Conservation (phyloP, 2,329 filamentous ascomycete species). For the Epichloe typhina region DNA sequence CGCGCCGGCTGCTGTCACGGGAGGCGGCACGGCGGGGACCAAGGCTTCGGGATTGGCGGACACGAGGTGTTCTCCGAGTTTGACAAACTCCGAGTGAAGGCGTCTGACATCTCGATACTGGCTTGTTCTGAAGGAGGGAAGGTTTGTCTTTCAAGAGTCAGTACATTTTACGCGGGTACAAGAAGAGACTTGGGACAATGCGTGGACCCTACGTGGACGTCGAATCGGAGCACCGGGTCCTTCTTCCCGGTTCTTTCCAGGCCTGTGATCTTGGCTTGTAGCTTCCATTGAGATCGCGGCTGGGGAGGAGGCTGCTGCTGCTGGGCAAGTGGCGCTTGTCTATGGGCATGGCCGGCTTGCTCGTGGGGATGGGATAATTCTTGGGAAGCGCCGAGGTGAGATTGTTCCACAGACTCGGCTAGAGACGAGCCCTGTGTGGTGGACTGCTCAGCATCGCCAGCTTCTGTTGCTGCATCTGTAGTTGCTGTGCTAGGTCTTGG, state of each 20-base stretch:
- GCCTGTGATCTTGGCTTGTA: conserved; percentile 90
- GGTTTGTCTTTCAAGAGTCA: conserved; percentile 60
- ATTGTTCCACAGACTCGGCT: conserved; percentile 8
- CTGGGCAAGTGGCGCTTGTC: conserved; percentile 22
- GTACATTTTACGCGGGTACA: neutral
- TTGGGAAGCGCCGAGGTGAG: conserved; percentile 7
- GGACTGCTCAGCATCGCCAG: conserved; percentile 22
- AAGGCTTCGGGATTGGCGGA: conserved; percentile 95
- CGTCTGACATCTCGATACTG: conserved; percentile 96
- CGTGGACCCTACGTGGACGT: conserved; percentile 63
- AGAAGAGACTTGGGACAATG: neutral
- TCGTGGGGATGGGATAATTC: conserved; percentile 4
- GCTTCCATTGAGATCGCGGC: conserved; percentile 59
- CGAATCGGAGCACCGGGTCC: conserved; percentile 86
- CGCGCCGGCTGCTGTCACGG: conserved; percentile 85
- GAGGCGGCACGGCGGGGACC: conserved; percentile 86
- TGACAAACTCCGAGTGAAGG: conserved; percentile 89
- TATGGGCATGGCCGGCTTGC: conserved; percentile 9
- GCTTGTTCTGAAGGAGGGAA: conserved; percentile 94
- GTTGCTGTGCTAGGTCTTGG: conserved; percentile 34
- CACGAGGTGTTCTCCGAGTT: conserved; percentile 90
- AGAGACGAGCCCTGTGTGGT: conserved; percentile 9
- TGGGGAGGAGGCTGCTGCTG: conserved; percentile 40
- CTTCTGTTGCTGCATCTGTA: conserved; percentile 30
- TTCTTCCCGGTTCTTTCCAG: conserved; percentile 90